Conservation (phyloP, 768 basidiomycete genomes). For the Collybia nuda region DNA sequence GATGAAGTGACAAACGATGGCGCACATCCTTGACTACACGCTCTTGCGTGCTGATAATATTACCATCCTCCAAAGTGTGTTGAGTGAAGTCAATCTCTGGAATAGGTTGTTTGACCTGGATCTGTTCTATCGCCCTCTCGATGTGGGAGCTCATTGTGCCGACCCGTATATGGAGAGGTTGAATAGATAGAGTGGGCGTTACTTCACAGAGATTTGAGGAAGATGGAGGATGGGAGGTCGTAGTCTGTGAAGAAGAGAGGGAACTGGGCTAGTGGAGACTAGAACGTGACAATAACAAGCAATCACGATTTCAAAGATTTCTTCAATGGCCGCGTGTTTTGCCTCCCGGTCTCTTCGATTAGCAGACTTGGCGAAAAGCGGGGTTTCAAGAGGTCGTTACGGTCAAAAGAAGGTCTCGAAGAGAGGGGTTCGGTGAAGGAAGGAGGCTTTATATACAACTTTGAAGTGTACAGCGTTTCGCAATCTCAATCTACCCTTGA, state of each 20-base stretch:
- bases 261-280: slow-evolving; percentile 10
- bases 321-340: slow-evolving; percentile 4
- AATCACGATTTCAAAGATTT: slow-evolving; percentile 8
- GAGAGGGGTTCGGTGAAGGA: not conserved
- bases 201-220: not conserved
- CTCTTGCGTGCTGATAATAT: slow-evolving; percentile 88
- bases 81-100: slow-evolving; percentile 87
- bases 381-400: slow-evolving; percentile 4
- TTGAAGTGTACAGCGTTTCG: not conserved
- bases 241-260: slow-evolving; percentile 9
- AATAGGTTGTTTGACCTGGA: slow-evolving; percentile 49
- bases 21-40: slow-evolving; percentile 94
- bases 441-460: not conserved
- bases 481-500: not conserved
- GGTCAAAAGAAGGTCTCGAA: not conserved
- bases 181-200: slow-evolving; percentile 11
- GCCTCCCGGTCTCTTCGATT: not conserved
- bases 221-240: slow-evolving; percentile 13
- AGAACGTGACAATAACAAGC: slow-evolving; percentile 21
- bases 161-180: slow-evolving; percentile 10
- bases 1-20: slow-evolving; percentile 8
- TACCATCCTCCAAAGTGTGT: slow-evolving; percentile 91
- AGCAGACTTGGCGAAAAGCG: not conserved
- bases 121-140: slow-evolving; percentile 68
- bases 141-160: slow-evolving; percentile 51